Percentiles rank a stretch among this genome's conserved stretches.
Conservation (phyloP, 495 filamentous ascomycete genomes). For the Talaromyces ruber region DNA sequence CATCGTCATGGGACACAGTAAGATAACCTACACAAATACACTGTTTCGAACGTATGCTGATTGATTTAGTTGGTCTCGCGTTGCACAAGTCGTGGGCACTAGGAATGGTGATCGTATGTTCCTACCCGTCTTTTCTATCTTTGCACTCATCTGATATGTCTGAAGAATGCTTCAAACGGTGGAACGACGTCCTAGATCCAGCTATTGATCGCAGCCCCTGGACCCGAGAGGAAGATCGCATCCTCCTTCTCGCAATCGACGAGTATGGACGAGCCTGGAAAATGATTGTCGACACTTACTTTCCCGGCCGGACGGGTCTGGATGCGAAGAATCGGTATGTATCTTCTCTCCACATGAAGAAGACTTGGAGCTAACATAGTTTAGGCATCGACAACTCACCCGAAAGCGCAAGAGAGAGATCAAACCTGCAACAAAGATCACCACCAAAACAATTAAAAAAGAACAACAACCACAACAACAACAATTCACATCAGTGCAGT, state of each 20-base stretch:
- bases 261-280: constrained; percentile 11
- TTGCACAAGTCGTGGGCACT: constrained; percentile 14
- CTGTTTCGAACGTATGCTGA: neutral
- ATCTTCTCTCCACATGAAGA: neutral
- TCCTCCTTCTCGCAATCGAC: constrained; percentile 8
- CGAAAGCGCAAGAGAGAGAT: constrained; percentile 1
- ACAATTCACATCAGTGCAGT: neutral
- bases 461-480: neutral
- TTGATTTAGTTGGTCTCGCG: constrained; percentile 13
- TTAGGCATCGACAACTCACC: constrained; percentile 5
- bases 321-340: constrained; percentile 15
- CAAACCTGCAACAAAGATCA: neutral
- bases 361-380: neutral
- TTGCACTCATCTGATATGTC: neutral
- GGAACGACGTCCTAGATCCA: constrained; percentile 16
- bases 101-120: constrained; percentile 18
- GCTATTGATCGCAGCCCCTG: constrained; percentile 14
- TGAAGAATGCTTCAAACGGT: constrained; percentile 18
- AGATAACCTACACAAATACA: neutral
- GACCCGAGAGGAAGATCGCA: constrained; percentile 11
- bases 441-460: neutral
- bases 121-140: neutral
- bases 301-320: constrained; percentile 11
- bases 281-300: constrained; percentile 8
- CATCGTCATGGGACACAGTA: constrained; percentile 11